Percentiles rank a stretch among this genome's conserved stretches.
phyloP scores from a whole-genome alignment of 352 stramenopile genomes.

The Phytophthora ramorum region DNA sequence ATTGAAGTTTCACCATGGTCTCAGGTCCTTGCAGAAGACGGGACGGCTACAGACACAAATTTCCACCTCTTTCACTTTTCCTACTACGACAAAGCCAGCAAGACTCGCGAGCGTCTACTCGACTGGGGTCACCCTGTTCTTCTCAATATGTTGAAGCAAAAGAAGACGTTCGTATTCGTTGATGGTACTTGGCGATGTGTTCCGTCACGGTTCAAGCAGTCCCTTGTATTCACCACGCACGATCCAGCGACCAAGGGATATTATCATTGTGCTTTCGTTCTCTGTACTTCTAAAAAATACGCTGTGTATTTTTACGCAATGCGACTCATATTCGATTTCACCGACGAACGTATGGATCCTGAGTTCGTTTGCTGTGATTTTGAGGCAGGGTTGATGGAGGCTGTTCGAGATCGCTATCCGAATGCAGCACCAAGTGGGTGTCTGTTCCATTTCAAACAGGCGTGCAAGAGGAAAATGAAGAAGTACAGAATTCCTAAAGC shows the following conservation, averaged over 20 bases:
- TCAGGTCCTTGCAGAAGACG: no score
- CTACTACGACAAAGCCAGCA: no score
- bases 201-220: no score
- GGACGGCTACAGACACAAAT: no score
- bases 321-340: conserved; percentile 10
- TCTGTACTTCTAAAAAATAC: background rate
- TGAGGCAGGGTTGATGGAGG: conserved; percentile 19
- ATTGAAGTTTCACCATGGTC: no score
- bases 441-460: no score
- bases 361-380: conserved; percentile 28
- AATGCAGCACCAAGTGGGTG: background rate
- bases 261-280: background rate
- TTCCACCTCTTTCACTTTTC: no score
- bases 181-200: no score
- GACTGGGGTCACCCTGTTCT: no score
- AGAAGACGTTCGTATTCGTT: no score
- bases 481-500: conserved; percentile 6
- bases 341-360: conserved; percentile 4
- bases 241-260: background rate
- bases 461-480: conserved; percentile 16
- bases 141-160: no score
- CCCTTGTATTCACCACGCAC: background rate
- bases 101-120: no score
- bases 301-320: background rate
- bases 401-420: conserved; percentile 19